Evolutionary conservation across 2,329 filamentous ascomycete genomes (phyloP).

Genomic region (Graphilbum ipis-grandicollis): DNA sequence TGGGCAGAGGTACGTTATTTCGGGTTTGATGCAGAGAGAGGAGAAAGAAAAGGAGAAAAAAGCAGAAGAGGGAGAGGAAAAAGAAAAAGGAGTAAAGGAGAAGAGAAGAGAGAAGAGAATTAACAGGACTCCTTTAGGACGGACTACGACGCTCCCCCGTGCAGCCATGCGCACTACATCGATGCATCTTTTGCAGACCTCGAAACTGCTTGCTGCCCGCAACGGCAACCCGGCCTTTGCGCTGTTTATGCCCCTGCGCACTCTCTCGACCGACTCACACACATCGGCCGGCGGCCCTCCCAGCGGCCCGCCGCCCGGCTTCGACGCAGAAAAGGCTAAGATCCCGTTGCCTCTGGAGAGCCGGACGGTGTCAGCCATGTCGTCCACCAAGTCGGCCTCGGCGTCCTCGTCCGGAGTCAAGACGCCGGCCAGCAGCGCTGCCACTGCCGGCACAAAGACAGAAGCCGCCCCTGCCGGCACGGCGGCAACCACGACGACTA

Average conservation of each 20-base stretch:
- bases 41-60: too few relatives aligned
- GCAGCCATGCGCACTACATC: slow-evolving; percentile 29
- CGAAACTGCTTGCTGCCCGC: slow-evolving; percentile 25
- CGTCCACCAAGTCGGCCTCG: slow-evolving; percentile 17
- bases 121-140: too few relatives aligned
- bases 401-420: slow-evolving; percentile 8
- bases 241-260: slow-evolving; percentile 37
- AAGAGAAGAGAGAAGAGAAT: too few relatives aligned
- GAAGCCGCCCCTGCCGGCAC: too few relatives aligned
- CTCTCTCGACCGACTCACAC: slow-evolving; percentile 42
- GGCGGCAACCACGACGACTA: too few relatives aligned
- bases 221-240: slow-evolving; percentile 30
- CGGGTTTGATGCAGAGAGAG: too few relatives aligned
- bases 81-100: too few relatives aligned
- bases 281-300: slow-evolving; percentile 25
- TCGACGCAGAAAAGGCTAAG: slow-evolving; percentile 79
- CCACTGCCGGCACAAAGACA: too few relatives aligned
- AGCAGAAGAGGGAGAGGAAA: too few relatives aligned
- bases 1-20: slow-evolving; percentile 24
- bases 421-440: too few relatives aligned
- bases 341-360: slow-evolving; percentile 53
- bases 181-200: slow-evolving; percentile 27
- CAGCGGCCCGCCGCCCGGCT: slow-evolving; percentile 66
- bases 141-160: slow-evolving; percentile 19
- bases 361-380: slow-evolving; percentile 15